These are phyloP conservation scores for Starmerella stigmatis DNA, from an alignment of 805 yeast species.

Conservation along the genomic window DNA sequence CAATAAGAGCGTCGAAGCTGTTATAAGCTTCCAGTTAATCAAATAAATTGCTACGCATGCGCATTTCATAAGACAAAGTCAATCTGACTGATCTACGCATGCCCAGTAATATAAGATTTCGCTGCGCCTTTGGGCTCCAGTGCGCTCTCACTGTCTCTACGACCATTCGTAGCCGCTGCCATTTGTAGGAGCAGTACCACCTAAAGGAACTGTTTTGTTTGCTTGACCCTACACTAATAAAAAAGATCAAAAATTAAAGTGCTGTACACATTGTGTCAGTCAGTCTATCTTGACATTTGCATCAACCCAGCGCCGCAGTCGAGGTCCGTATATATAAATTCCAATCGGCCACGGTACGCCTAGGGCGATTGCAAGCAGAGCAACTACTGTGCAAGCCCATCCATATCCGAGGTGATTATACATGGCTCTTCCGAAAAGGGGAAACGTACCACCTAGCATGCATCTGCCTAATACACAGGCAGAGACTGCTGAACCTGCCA, in stretches of 20 bases:
- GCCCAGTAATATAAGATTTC: no score
- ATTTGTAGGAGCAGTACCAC: no score
- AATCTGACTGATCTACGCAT: no score
- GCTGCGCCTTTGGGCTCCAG: no score
- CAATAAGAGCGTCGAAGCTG: no score
- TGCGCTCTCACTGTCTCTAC: no score
- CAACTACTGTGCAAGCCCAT: slow-evolving; percentile 62
- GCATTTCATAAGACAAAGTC: no score
- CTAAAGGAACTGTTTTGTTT: no score
- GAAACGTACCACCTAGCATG: slow-evolving; percentile 58
- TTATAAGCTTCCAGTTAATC: no score
- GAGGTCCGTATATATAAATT: slow-evolving; percentile 47
- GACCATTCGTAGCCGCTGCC: no score
- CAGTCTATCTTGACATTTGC: slow-evolving; percentile 33
- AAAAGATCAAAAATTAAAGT: neutral
- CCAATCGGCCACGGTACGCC: slow-evolving; percentile 59
- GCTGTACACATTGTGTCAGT: neutral
- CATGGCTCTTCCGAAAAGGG: slow-evolving; percentile 52
- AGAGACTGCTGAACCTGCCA: slow-evolving; percentile 58
- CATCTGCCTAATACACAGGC: slow-evolving; percentile 62
- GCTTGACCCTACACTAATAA: no score
- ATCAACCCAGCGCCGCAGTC: slow-evolving; percentile 50
- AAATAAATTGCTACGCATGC: no score
- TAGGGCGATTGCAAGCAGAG: slow-evolving; percentile 43
- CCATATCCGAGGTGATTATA: slow-evolving; percentile 50